A percentile compares a stretch with the other conserved stretches of the same genome.
Conservation (phyloP, 306 rosid species). For the Sphenostylis stenocarpa region DNA sequence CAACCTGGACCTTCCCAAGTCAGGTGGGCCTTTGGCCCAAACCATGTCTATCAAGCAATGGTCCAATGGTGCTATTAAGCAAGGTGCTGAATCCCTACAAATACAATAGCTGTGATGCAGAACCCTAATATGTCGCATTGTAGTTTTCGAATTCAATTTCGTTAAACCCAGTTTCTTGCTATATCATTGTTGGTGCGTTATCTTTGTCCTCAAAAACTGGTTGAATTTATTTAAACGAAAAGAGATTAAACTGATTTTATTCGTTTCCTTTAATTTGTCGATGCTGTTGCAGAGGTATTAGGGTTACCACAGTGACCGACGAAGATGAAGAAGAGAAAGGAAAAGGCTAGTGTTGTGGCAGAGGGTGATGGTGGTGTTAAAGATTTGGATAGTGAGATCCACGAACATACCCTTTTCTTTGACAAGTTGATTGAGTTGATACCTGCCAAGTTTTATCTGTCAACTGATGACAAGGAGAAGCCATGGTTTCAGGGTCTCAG, state of each 20-base stretch:
- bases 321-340: conserved; percentile 60
- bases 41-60: too few species aligned
- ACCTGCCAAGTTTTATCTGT: conserved; percentile 77
- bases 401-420: conserved; percentile 60
- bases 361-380: conserved; percentile 20
- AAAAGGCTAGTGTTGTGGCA: background rate
- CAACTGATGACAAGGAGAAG: conserved; percentile 58
- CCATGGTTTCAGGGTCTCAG: conserved; percentile 91
- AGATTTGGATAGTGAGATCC: conserved; percentile 56
- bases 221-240: background rate
- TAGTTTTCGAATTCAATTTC: background rate
- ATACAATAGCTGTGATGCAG: too few species aligned
- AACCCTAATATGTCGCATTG: background rate
- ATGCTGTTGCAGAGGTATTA: background rate
- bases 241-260: background rate
- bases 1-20: background rate
- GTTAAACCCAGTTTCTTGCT: background rate
- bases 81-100: too few species aligned
- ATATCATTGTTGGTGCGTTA: background rate
- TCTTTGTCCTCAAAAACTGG: background rate
- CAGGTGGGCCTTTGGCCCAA: background rate
- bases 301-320: background rate
- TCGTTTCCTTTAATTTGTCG: background rate
- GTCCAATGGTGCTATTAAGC: too few species aligned
- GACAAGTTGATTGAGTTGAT: conserved; percentile 81